Percentiles rank a stretch among this genome's conserved stretches.
These are phyloP conservation scores for Butyriboletus appendiculatus DNA, from an alignment of 1,284 basidiomycete species.

Conservation along the genomic window DNA sequence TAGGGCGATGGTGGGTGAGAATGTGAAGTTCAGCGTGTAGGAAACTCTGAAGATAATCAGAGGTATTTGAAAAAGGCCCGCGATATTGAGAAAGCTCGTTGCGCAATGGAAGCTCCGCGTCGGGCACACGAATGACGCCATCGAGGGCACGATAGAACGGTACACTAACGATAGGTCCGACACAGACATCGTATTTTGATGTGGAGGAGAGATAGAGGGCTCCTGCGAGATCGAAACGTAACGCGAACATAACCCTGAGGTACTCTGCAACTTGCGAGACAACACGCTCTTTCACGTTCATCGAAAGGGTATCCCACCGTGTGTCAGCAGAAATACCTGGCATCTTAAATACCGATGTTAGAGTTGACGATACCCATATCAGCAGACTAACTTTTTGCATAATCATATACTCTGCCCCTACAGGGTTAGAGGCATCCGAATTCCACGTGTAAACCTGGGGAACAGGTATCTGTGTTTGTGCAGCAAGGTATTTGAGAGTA, in stretches of 20 bases:
- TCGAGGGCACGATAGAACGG: neutral
- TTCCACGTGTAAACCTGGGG: neutral
- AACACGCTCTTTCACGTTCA: neutral
- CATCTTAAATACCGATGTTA: neutral
- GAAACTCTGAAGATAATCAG: too few relatives aligned
- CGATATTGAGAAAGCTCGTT: neutral
- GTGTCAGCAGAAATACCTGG: neutral
- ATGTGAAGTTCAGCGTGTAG: too few relatives aligned
- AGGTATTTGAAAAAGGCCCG: too few relatives aligned
- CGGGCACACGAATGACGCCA: neutral
- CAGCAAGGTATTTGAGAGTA: neutral
- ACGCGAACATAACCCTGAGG: neutral
- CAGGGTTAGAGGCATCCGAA: neutral
- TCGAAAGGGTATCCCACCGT: neutral
- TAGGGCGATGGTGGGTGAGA: too few relatives aligned
- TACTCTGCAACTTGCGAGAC: neutral
- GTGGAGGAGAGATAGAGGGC: slow-evolving; percentile 1
- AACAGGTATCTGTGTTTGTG: neutral
- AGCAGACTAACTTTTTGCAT: neutral
- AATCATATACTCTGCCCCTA: neutral
- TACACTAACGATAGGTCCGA: neutral
- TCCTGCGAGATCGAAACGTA: neutral
- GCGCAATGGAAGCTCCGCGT: neutral
- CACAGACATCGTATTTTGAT: neutral
- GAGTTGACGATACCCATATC: neutral